phyloP scores from a whole-genome alignment of 129 eudicot genomes.

The Lactuca sativa region DNA sequence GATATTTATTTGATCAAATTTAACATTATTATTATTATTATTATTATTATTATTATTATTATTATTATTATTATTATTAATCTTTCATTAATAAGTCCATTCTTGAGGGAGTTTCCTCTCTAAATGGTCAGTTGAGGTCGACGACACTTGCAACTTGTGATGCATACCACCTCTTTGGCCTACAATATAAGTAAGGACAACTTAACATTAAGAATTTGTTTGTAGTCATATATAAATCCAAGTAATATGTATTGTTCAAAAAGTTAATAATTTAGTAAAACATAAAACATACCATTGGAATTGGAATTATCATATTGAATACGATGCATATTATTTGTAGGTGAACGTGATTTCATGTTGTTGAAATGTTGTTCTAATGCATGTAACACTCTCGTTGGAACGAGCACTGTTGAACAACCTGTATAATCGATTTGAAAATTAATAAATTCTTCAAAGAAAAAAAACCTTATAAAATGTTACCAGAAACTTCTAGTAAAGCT shows the following conservation, averaged over 20 bases:
- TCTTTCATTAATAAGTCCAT: slow-evolving; percentile 20
- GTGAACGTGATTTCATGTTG: neutral
- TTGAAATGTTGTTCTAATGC: slow-evolving; percentile 30
- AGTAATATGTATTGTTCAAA: too few relatives aligned
- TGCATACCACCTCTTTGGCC: slow-evolving; percentile 16
- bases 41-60: too few relatives aligned
- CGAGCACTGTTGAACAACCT: slow-evolving; percentile 28
- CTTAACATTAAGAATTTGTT: neutral
- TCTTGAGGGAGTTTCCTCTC: slow-evolving; percentile 27
- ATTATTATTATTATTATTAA: too few relatives aligned
- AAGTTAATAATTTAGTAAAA: too few relatives aligned
- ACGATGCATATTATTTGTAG: neutral
- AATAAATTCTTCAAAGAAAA: neutral
- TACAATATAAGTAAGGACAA: neutral
- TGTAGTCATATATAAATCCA: too few relatives aligned
- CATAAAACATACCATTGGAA: neutral
- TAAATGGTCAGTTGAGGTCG: slow-evolving; percentile 5
- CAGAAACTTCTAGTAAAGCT: too few relatives aligned
- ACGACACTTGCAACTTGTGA: neutral
- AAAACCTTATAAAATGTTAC: neutral
- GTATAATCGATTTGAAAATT: neutral
- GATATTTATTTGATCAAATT: neutral
- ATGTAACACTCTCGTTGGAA: slow-evolving; percentile 24
- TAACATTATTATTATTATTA: too few relatives aligned
- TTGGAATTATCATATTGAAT: neutral